These are phyloP conservation scores for Alternaria sp. DNA, from an alignment of 2,329 filamentous ascomycete species.

Conservation along the genomic window DNA sequence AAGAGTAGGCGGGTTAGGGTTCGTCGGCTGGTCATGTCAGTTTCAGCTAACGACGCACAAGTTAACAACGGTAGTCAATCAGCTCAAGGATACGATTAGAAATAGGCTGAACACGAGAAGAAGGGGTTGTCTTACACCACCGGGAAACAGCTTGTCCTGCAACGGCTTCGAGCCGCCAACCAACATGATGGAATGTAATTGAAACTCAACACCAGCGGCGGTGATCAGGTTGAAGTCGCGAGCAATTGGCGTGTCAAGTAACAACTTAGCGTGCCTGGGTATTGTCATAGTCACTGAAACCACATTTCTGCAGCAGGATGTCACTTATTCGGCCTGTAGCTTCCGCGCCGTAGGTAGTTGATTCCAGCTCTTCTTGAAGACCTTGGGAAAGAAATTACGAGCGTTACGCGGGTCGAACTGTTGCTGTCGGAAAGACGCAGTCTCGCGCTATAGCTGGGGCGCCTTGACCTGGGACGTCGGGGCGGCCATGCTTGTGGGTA, in stretches of 20 bases:
- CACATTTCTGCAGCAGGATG: not conserved
- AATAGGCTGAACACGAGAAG: not conserved
- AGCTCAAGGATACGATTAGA: not conserved
- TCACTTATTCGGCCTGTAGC: slow-evolving; percentile 6
- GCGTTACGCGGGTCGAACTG: slow-evolving; percentile 11
- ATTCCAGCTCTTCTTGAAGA: slow-evolving; percentile 10
- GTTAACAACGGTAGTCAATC: not conserved
- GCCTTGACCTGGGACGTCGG: not conserved
- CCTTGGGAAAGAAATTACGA: slow-evolving; percentile 11
- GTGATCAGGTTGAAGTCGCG: slow-evolving; percentile 25
- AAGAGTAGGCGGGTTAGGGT: slow-evolving; percentile 1
- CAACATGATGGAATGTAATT: slow-evolving; percentile 25
- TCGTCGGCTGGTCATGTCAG: slow-evolving; percentile 1
- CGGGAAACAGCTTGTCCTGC: slow-evolving; percentile 19
- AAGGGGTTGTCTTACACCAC: slow-evolving; percentile 10
- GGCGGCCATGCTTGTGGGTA: not conserved
- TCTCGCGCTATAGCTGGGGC: slow-evolving; percentile 7
- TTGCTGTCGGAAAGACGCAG: not conserved
- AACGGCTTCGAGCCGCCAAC: slow-evolving; percentile 23
- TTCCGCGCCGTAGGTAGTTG: not conserved
- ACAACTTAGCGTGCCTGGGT: slow-evolving; percentile 7
- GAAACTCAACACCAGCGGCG: slow-evolving; percentile 17
- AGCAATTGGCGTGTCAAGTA: slow-evolving; percentile 16
- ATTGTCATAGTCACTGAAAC: not conserved
- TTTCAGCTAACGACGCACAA: not conserved